Percentiles rank a stretch among this genome's conserved stretches.
These are phyloP conservation scores for Fraxinus paxiana DNA, from an alignment of 305 asterid genomes.

Conservation along the genomic window DNA sequence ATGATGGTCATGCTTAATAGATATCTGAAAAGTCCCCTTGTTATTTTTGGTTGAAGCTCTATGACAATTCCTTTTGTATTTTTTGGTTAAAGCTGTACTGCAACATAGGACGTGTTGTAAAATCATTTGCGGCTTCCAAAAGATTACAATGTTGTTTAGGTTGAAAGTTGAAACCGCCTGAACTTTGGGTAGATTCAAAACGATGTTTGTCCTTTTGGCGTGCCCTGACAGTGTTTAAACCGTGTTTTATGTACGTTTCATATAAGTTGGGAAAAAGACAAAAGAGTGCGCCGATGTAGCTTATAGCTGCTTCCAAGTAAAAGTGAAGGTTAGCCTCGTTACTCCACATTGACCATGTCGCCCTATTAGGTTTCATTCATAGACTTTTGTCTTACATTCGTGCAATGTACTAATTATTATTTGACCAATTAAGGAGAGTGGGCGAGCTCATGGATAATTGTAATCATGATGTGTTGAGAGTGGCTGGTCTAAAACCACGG, in stretches of 20 bases:
- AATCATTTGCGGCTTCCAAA: constrained; percentile 10
- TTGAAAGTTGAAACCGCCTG: constrained; percentile 8
- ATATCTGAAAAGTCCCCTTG: constrained; percentile 10
- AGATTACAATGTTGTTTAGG: constrained; percentile 6
- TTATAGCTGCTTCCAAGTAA: constrained; percentile 14
- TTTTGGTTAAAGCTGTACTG: constrained; percentile 6
- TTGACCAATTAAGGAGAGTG: background rate
- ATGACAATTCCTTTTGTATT: constrained; percentile 11
- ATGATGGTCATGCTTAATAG: background rate
- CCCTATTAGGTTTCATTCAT: constrained; percentile 8
- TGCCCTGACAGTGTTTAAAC: background rate
- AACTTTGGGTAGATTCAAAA: constrained; percentile 16
- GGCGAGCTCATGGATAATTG: constrained; percentile 5
- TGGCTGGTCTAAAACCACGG: background rate
- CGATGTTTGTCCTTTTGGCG: background rate
- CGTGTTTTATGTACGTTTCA: background rate
- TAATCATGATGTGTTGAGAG: constrained; percentile 5
- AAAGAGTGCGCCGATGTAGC: constrained; percentile 11
- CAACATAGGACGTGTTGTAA: constrained; percentile 7
- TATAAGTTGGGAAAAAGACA: constrained; percentile 8
- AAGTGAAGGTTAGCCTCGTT: background rate
- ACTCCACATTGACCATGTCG: constrained; percentile 5
- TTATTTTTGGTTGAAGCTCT: constrained; percentile 4
- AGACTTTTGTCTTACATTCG: constrained; percentile 6
- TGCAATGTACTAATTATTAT: constrained; percentile 8